Percentiles rank a stretch among this genome's conserved stretches.
phyloP scores from a whole-genome alignment of 2,329 filamentous ascomycete species.

The Penicillium hordei region DNA sequence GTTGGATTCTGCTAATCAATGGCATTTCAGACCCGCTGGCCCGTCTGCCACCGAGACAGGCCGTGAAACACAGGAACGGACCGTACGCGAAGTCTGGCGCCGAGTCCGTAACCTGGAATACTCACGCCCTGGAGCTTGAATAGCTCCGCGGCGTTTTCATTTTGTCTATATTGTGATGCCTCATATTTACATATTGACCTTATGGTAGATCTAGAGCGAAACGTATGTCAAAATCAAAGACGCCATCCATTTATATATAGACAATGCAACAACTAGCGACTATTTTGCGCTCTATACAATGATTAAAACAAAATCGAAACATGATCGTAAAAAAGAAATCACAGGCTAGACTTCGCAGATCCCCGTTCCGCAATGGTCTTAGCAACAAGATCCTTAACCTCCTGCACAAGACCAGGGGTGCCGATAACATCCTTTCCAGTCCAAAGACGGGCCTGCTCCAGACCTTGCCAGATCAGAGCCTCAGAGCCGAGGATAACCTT shows the following conservation, averaged over 20 bases:
- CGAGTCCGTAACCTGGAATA: constrained; percentile 68
- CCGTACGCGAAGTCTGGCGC: constrained; percentile 71
- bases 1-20: neutral
- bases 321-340: constrained; percentile 10
- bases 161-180: neutral
- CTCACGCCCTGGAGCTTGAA: constrained; percentile 59
- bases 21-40: constrained; percentile 59
- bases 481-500: constrained; percentile 74
- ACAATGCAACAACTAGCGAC: constrained; percentile 27
- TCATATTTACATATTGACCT: neutral
- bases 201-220: neutral
- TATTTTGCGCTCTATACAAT: constrained; percentile 27
- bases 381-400: constrained; percentile 57
- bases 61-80: constrained; percentile 66
- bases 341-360: constrained; percentile 30
- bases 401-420: constrained; percentile 55
- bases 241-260: constrained; percentile 18
- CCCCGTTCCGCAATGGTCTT: constrained; percentile 46
- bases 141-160: constrained; percentile 2
- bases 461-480: constrained; percentile 73
- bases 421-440: constrained; percentile 61
- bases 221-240: constrained; percentile 15
- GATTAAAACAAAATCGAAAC: constrained; percentile 13
- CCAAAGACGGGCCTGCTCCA: constrained; percentile 66
- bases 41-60: constrained; percentile 61